A percentile compares a stretch with the other conserved stretches of the same genome.
phyloP scores from a whole-genome alignment of 78 protist genomes.

The Guillardia theta region DNA sequence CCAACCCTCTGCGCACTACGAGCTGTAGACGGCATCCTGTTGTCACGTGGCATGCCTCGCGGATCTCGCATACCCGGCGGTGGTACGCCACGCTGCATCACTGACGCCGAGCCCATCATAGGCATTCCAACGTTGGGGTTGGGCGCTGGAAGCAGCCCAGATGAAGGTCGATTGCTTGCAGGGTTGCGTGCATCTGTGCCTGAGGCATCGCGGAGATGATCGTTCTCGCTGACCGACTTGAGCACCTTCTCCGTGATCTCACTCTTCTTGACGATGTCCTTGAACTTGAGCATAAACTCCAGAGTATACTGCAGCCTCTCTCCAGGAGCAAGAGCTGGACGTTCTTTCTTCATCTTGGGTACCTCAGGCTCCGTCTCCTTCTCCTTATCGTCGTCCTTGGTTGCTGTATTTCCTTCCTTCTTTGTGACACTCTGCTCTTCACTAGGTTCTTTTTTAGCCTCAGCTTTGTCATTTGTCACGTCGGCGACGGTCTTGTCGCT shows the following conservation, averaged over 20 bases:
- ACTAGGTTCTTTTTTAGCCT: neutral
- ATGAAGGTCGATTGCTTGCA: neutral
- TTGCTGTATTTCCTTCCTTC: neutral
- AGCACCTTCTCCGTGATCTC: neutral
- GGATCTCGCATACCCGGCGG: too few species aligned
- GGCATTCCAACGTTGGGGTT: neutral
- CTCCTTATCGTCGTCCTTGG: neutral
- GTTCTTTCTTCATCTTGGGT: neutral
- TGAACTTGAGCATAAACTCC: neutral
- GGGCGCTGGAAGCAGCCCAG: neutral
- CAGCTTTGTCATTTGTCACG: neutral
- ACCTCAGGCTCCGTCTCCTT: too few species aligned
- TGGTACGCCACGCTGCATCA: neutral
- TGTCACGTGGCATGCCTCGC: too few species aligned
- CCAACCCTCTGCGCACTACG: neutral
- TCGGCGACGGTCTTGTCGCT: neutral
- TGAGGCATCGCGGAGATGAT: neutral
- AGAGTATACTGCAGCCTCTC: neutral
- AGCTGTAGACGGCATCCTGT: too few species aligned
- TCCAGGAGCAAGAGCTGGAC: neutral
- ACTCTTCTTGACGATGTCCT: neutral
- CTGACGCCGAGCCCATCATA: neutral
- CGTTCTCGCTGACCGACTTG: neutral
- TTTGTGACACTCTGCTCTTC: neutral
- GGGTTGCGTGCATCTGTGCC: neutral